A percentile compares a stretch with the other conserved stretches of the same genome.
These are phyloP conservation scores for Xerocomellus amylosporus DNA, from an alignment of 768 basidiomycete genomes.

Conservation along the genomic window DNA sequence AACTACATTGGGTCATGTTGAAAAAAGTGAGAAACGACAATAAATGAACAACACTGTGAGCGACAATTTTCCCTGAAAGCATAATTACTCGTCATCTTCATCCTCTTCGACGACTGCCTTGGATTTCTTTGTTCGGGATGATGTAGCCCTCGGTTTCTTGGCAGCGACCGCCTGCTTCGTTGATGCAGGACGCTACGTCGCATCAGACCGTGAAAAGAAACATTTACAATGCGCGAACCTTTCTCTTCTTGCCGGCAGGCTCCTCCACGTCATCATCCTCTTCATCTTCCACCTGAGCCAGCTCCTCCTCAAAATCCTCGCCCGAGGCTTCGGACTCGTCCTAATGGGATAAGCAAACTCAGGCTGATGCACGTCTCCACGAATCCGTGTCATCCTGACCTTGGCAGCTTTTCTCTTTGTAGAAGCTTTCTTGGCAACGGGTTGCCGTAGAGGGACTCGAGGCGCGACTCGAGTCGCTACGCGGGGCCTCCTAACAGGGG, in stretches of 20 bases:
- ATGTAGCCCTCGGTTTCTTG: conserved; percentile 36
- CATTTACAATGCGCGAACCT: conserved; percentile 41
- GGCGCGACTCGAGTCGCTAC: conserved; percentile 34
- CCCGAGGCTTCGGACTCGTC: conserved; percentile 40
- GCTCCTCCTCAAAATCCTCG: conserved; percentile 46
- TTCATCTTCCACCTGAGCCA: conserved; percentile 46
- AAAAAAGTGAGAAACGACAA: conserved; percentile 1
- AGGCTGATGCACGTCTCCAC: neutral
- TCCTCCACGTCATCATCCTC: conserved; percentile 42
- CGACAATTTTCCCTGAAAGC: neutral
- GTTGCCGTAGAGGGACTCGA: conserved; percentile 37
- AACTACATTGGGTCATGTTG: conserved; percentile 4
- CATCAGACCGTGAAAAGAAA: conserved; percentile 3
- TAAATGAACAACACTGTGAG: conserved; percentile 6
- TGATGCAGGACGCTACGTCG: conserved; percentile 38
- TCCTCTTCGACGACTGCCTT: conserved; percentile 49
- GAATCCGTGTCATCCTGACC: conserved; percentile 20
- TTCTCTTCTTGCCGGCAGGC: conserved; percentile 59
- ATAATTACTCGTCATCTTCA: conserved; percentile 29
- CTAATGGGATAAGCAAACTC: conserved; percentile 7
- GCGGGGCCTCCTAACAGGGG: conserved; percentile 35
- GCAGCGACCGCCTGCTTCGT: conserved; percentile 45
- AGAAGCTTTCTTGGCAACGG: conserved; percentile 45
- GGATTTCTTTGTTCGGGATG: conserved; percentile 37
- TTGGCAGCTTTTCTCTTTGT: conserved; percentile 45